These are phyloP conservation scores for Starmerella bombicola DNA, from an alignment of 805 yeast species.

Conservation along the genomic window DNA sequence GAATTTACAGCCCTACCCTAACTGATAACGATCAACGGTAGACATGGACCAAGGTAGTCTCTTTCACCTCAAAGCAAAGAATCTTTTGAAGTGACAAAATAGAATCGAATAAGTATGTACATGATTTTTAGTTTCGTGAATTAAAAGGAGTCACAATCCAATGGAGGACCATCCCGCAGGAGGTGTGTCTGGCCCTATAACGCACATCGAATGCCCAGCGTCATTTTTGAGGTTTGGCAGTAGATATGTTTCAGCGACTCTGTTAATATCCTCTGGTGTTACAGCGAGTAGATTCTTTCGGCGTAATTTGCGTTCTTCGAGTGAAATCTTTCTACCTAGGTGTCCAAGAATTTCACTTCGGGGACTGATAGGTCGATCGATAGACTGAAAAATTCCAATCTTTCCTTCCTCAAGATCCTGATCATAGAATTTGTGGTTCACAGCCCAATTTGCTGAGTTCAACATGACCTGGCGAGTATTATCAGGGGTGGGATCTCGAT, in stretches of 20 bases:
- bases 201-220: slow-evolving; percentile 11
- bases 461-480: slow-evolving; percentile 52
- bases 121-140: too few relatives aligned
- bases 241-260: slow-evolving; percentile 54
- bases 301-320: slow-evolving; percentile 66
- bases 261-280: slow-evolving; percentile 44
- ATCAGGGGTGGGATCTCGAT: slow-evolving; percentile 82
- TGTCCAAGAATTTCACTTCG: slow-evolving; percentile 59
- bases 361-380: slow-evolving; percentile 82
- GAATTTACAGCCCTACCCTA: too few relatives aligned
- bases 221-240: slow-evolving; percentile 5
- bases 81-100: too few relatives aligned
- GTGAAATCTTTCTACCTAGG: slow-evolving; percentile 59
- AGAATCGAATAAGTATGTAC: too few relatives aligned
- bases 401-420: slow-evolving; percentile 79
- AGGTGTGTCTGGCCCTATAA: slow-evolving; percentile 19
- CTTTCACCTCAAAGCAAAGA: too few relatives aligned
- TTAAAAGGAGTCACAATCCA: too few relatives aligned
- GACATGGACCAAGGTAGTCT: too few relatives aligned
- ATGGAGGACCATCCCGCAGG: slow-evolving; percentile 14
- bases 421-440: slow-evolving; percentile 41
- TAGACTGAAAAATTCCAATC: slow-evolving; percentile 74
- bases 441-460: slow-evolving; percentile 39
- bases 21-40: too few relatives aligned
- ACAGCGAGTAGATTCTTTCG: slow-evolving; percentile 64